Base-by-base conservation (phyloP, 106 monocot species). In the Alisma plantagoaquatica region DNA sequence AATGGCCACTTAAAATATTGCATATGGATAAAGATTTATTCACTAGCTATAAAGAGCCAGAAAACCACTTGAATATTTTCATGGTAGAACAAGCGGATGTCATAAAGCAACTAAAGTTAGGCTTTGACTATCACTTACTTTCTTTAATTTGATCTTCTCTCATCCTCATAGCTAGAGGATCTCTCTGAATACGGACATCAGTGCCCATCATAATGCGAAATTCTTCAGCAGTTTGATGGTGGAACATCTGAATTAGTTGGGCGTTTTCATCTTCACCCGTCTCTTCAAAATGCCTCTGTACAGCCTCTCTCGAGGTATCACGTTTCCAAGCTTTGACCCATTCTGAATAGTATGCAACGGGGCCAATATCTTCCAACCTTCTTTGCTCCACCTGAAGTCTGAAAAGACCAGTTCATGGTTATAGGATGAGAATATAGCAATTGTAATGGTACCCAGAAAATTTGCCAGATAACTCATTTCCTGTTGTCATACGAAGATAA, bases 181-280 rank as follows among this genome's bases (percentile, higher is more conserved):
- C 94, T 32, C 88, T 65, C 41, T 57, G 53, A 57, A 84, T 74
- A 14, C 88, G 87, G 56, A 71, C 15, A 80, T 96, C 94, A 58
- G 84, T 87, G 21, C 94, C 94, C 80, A 87, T 88, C 94, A 96
- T 96, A 43, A 88, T 88, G 52, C 88, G 87, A 43, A 70, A 96
- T 72, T 96, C 88, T 73, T 78, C 88, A 43, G 75, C 81, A 66
- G 94, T 88, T 69, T 96, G 94, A 65, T 88, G 88, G 18, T 80
- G 72, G 53, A 96, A 84, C 88, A 96, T 96, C 55, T 53, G 69
- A 9, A 81, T 81, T 11, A 96, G 78, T 53, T 96, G 94, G 17
- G 54, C 59, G 49, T 96, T 88, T 73, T 88, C 88, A 73, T 88
- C 84, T 71, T 84, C 82, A 24, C 88, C 94, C 27, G 88, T 96